Percentiles rank a stretch among this genome's conserved stretches.
Conservation (phyloP, 441 rosid species). For the Omphalea diandra region DNA sequence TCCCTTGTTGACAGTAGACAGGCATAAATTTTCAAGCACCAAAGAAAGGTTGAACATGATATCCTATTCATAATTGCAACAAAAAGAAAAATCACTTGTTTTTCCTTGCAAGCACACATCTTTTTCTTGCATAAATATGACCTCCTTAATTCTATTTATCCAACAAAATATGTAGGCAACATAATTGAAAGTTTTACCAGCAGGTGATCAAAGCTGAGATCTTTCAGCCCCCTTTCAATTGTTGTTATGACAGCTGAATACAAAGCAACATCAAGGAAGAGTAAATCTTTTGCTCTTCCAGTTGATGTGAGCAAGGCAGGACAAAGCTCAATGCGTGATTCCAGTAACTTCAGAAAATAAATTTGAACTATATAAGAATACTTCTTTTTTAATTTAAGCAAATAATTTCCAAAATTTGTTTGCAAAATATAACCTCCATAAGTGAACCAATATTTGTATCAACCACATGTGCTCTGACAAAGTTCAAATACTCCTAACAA, state of each 20-base stretch:
- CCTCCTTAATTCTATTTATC: neutral
- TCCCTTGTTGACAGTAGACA: slow-evolving; percentile 68
- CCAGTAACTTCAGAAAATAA: slow-evolving; percentile 47
- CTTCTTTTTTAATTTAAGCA: slow-evolving; percentile 2
- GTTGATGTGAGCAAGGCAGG: slow-evolving; percentile 47
- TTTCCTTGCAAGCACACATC: neutral
- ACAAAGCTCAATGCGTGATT: slow-evolving; percentile 59
- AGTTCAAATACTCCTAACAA: slow-evolving; percentile 51
- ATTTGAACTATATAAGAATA: slow-evolving; percentile 20
- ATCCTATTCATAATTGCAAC: slow-evolving; percentile 41
- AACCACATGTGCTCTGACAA: slow-evolving; percentile 44
- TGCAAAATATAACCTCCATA: slow-evolving; percentile 43
- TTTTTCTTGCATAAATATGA: neutral
- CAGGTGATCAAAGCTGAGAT: slow-evolving; percentile 45
- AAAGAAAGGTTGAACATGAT: slow-evolving; percentile 54
- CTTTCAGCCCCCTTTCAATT: slow-evolving; percentile 62
- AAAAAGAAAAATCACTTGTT: neutral
- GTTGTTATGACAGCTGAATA: slow-evolving; percentile 65
- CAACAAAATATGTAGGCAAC: slow-evolving; percentile 9
- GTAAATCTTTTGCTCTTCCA: slow-evolving; percentile 50
- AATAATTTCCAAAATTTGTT: slow-evolving; percentile 9
- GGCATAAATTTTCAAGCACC: slow-evolving; percentile 69
- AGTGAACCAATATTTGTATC: slow-evolving; percentile 41
- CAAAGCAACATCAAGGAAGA: slow-evolving; percentile 68
- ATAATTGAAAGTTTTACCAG: slow-evolving; percentile 34